Evolutionary conservation across 1,139 yeast species (phyloP).

Genomic region (Hansenula sp.): DNA sequence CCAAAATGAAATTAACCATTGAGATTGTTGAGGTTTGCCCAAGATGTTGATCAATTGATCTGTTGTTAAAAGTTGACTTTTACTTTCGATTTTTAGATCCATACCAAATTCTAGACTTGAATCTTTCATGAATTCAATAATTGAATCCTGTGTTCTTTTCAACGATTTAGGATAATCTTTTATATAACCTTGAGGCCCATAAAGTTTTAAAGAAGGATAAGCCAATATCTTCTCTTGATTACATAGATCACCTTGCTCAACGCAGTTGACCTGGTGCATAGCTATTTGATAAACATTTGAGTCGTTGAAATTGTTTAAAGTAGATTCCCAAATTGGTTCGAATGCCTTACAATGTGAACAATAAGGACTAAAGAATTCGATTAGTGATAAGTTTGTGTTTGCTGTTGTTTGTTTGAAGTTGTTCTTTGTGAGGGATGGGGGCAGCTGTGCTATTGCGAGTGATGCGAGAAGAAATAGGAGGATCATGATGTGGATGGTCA

Average conservation of each 20-base stretch:
- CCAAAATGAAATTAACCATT: constrained; percentile 61
- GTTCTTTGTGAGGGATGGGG: not conserved
- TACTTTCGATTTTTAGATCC: constrained; percentile 25
- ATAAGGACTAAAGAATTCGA: constrained; percentile 68
- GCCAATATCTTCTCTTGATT: constrained; percentile 49
- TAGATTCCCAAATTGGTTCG: constrained; percentile 62
- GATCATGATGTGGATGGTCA: too few species aligned
- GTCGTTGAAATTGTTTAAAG: constrained; percentile 44
- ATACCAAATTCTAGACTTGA: constrained; percentile 44
- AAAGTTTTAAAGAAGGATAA: constrained; percentile 60
- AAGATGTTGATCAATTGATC: constrained; percentile 36
- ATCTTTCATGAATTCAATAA: constrained; percentile 50
- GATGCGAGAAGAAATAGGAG: too few species aligned
- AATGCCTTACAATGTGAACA: constrained; percentile 66
- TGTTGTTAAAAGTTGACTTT: constrained; percentile 29
- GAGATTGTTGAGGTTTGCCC: constrained; percentile 44
- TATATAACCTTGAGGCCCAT: constrained; percentile 46
- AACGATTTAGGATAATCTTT: constrained; percentile 42
- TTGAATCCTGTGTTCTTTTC: constrained; percentile 42
- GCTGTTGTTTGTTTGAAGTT: not conserved
- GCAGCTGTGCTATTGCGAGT: not conserved
- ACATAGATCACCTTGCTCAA: constrained; percentile 70
- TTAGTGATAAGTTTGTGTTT: constrained; percentile 24
- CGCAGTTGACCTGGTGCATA: constrained; percentile 70
- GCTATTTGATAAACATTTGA: constrained; percentile 42